Conservation (phyloP, 257 asterid genomes). For the Fraxinus quadrangulata region DNA sequence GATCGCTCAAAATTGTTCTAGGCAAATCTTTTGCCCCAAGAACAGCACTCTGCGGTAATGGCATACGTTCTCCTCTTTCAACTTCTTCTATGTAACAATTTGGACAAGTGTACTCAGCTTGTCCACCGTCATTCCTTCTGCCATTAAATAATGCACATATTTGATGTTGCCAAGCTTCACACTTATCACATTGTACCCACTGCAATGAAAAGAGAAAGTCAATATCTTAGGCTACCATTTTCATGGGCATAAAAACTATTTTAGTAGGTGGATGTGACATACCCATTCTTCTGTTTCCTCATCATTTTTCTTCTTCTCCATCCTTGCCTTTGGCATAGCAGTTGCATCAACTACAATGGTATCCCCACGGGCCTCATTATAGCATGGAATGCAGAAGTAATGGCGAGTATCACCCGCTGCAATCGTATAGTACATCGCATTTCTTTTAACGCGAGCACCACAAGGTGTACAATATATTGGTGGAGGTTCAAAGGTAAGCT, state of each 20-base stretch:
- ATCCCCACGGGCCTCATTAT: slow-evolving; percentile 87
- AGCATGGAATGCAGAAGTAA: slow-evolving; percentile 87
- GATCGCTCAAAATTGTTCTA: slow-evolving; percentile 74
- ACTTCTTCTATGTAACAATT: slow-evolving; percentile 84
- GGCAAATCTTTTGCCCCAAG: slow-evolving; percentile 72
- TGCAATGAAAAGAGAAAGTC: slow-evolving; percentile 42
- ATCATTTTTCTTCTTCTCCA: slow-evolving; percentile 85
- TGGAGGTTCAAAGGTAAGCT: slow-evolving; percentile 94
- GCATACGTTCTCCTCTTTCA: slow-evolving; percentile 79
- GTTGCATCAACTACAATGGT: slow-evolving; percentile 69
- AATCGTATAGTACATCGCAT: slow-evolving; percentile 81
- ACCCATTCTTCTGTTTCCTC: slow-evolving; percentile 99
- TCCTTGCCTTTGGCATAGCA: slow-evolving; percentile 71
- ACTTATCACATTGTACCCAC: slow-evolving; percentile 99
- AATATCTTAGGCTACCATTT: slow-evolving; percentile 23
- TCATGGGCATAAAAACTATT: slow-evolving; percentile 1
- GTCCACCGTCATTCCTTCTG: slow-evolving; percentile 95
- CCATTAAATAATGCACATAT: slow-evolving; percentile 96
- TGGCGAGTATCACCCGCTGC: slow-evolving; percentile 91
- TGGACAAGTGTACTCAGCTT: slow-evolving; percentile 99
- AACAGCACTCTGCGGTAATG: slow-evolving; percentile 58
- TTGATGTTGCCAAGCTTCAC: slow-evolving; percentile 99
- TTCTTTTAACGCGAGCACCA: slow-evolving; percentile 91
- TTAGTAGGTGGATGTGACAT: slow-evolving; percentile 30
- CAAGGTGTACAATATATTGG: slow-evolving; percentile 93